Percentiles rank a stretch among this genome's conserved stretches.
These are phyloP conservation scores for Penicillium hordei DNA, from an alignment of 2,329 filamentous ascomycete species.

Conservation along the genomic window DNA sequence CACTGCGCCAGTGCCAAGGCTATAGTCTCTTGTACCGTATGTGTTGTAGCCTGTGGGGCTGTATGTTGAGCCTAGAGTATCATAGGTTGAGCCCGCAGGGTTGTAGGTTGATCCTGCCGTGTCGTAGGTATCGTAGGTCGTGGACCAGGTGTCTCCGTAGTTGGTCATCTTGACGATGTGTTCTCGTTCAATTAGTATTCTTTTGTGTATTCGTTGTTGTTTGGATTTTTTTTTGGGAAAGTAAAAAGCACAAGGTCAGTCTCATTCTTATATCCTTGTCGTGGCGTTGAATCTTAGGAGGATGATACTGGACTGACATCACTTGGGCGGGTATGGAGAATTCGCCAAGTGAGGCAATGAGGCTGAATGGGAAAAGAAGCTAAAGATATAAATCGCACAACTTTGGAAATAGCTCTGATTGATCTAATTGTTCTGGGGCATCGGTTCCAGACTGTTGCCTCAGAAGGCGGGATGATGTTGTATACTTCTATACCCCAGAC, in stretches of 20 bases:
- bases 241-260: neutral
- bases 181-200: constrained; percentile 1
- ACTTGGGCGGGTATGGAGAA: neutral
- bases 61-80: constrained; percentile 16
- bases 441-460: constrained; percentile 17
- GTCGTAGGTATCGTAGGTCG: constrained; percentile 23
- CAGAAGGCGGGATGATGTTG: constrained; percentile 16
- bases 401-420: neutral
- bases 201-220: neutral
- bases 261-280: constrained; percentile 16
- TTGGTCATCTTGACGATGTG: constrained; percentile 20
- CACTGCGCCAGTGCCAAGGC: constrained; percentile 8
- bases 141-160: constrained; percentile 16
- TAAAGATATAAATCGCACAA: neutral
- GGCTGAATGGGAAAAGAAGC: neutral
- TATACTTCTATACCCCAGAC: neutral
- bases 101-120: constrained; percentile 29
- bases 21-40: constrained; percentile 19
- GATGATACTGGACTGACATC: constrained; percentile 24
- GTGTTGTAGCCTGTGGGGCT: constrained; percentile 20
- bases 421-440: constrained; percentile 1
- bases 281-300: constrained; percentile 17
- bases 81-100: constrained; percentile 21
- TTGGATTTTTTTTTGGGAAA: neutral
- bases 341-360: constrained; percentile 16